A percentile compares a stretch with the other conserved stretches of the same genome.
Evolutionary conservation across 2,329 filamentous ascomycete genomes (phyloP).

Genomic region (Beauveria varroae): DNA sequence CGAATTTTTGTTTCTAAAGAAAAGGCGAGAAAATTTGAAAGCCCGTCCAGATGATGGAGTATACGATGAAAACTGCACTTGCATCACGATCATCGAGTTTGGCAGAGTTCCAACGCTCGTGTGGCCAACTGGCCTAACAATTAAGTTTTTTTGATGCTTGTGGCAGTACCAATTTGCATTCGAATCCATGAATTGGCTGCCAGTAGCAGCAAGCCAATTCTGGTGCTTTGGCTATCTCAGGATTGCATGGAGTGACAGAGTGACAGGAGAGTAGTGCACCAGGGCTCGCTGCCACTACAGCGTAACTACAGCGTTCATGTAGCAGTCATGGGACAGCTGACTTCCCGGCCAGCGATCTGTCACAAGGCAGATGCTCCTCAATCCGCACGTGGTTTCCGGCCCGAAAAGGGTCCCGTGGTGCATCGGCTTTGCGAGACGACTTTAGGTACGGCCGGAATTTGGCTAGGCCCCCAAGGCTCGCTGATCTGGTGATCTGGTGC

Average conservation of each 20-base stretch:
- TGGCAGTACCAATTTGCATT: not conserved
- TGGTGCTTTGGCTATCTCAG: not conserved
- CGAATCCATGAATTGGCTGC: too few species aligned
- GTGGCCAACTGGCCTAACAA: too few species aligned
- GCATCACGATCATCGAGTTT: too few species aligned
- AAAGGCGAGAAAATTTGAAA: too few species aligned
- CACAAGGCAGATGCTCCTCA: not conserved
- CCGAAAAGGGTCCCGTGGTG: not conserved
- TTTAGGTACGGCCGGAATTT: not conserved
- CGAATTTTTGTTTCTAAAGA: too few species aligned
- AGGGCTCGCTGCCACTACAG: not conserved
- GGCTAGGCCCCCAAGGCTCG: too few species aligned
- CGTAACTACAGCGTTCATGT: not conserved
- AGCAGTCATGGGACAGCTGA: not conserved
- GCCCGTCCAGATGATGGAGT: too few species aligned
- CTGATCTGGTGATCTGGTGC: too few species aligned
- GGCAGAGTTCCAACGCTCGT: too few species aligned
- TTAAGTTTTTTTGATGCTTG: too few species aligned
- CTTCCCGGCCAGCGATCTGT: not conserved
- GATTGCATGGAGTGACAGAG: not conserved
- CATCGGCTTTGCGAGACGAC: not conserved
- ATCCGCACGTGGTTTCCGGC: not conserved
- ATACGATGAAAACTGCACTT: too few species aligned
- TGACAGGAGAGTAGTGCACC: too few species aligned
- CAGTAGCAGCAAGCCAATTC: not conserved